A percentile compares a stretch with the other conserved stretches of the same genome.
Conservation (phyloP, 1,139 yeast genomes). For the Diutina sp. region DNA sequence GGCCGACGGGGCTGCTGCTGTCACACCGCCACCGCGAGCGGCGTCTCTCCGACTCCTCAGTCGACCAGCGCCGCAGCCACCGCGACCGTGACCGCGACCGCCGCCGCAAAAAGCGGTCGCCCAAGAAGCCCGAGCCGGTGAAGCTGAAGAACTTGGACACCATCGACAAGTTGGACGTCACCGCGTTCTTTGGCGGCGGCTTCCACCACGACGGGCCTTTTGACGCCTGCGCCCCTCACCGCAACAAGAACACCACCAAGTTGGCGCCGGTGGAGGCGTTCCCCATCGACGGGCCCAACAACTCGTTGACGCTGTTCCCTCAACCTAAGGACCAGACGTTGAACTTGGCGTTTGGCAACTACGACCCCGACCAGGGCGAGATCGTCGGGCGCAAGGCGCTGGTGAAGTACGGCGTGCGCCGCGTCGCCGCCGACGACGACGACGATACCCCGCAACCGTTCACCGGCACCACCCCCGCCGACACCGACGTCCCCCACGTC, state of each 20-base stretch:
- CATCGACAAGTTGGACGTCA: constrained; percentile 88
- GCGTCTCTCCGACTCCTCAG: constrained; percentile 5
- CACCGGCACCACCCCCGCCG: constrained; percentile 4
- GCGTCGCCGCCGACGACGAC: not conserved
- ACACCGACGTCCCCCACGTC: constrained; percentile 23
- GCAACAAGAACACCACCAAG: constrained; percentile 62
- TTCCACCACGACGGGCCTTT: constrained; percentile 99
- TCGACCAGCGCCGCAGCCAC: constrained; percentile 3
- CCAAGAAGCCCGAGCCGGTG: constrained; percentile 25
- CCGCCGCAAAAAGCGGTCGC: constrained; percentile 3
- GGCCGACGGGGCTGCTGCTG: constrained; percentile 4
- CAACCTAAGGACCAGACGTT: constrained; percentile 32
- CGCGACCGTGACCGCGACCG: constrained; percentile 6
- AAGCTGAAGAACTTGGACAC: constrained; percentile 66
- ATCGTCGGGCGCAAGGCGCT: constrained; percentile 18
- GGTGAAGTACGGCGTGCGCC: not conserved
- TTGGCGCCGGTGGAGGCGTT: constrained; percentile 92
- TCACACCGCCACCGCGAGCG: constrained; percentile 4
- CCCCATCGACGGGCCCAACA: constrained; percentile 92
- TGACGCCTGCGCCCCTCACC: constrained; percentile 95
- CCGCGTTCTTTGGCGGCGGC: constrained; percentile 89
- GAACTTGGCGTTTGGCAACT: constrained; percentile 50
- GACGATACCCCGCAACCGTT: constrained; percentile 2
- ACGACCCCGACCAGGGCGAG: constrained; percentile 22
- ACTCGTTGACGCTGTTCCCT: constrained; percentile 58